Percentiles rank a stretch among this genome's conserved stretches.
Conservation (phyloP, 352 stramenopile genomes). For the Phytopythium aichiense region DNA sequence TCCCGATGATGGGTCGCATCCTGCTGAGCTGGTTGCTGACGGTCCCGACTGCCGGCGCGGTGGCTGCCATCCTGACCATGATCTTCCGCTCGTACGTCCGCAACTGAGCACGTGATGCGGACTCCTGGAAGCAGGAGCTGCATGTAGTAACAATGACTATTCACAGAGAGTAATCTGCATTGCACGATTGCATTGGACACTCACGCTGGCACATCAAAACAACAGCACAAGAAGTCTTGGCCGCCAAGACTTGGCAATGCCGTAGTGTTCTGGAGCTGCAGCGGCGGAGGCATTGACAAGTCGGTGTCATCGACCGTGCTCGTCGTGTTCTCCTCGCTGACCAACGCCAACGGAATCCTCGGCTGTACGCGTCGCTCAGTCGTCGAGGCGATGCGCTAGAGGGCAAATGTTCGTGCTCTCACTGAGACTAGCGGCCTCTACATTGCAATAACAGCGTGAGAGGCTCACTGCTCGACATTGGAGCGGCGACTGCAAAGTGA, state of each 20-base stretch:
- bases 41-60: slow-evolving; percentile 15
- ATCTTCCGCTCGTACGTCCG: slow-evolving; percentile 13
- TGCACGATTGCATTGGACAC: too few species aligned
- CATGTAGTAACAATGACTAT: too few species aligned
- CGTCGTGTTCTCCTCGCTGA: slow-evolving; percentile 78
- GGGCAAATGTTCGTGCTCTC: slow-evolving; percentile 86
- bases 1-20: slow-evolving; percentile 17
- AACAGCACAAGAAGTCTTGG: too few species aligned
- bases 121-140: background rate
- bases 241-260: too few species aligned
- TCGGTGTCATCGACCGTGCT: slow-evolving; percentile 61
- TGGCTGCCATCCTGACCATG: slow-evolving; percentile 18
- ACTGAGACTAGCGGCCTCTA: slow-evolving; percentile 53
- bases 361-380: slow-evolving; percentile 33
- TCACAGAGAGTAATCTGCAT: too few species aligned
- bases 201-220: too few species aligned
- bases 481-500: slow-evolving; percentile 81
- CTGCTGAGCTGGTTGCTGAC: slow-evolving; percentile 24
- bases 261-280: slow-evolving; percentile 49
- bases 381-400: background rate
- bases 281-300: slow-evolving; percentile 59
- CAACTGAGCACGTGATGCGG: background rate
- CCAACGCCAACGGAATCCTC: slow-evolving; percentile 78
- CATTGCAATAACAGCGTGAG: slow-evolving; percentile 37
- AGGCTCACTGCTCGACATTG: slow-evolving; percentile 71